phyloP scores from a whole-genome alignment of 371 early-diverging fungal species.

The Rhizomucor pusillus region DNA sequence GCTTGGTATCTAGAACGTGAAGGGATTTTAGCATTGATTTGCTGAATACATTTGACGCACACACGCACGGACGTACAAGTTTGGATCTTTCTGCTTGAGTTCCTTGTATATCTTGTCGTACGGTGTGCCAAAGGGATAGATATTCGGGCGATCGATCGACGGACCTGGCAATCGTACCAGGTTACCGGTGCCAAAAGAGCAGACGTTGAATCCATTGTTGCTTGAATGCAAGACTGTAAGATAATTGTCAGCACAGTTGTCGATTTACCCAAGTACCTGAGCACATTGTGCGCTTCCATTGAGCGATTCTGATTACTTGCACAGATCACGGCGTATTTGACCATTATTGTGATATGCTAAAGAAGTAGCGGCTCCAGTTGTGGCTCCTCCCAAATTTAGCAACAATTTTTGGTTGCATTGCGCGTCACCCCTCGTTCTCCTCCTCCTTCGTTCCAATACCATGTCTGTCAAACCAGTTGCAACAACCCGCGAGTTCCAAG shows the following conservation, averaged over 20 bases:
- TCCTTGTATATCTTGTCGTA: constrained; percentile 90
- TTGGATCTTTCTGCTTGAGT: constrained; percentile 68
- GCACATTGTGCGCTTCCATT: constrained; percentile 94
- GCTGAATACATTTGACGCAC: neutral
- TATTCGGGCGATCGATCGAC: constrained; percentile 82
- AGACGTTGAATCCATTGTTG: constrained; percentile 75
- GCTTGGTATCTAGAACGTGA: constrained; percentile 82
- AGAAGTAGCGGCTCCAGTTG: too few species aligned
- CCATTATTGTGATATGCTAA: too few species aligned
- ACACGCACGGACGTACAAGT: constrained; percentile 50
- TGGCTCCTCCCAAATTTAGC: too few species aligned
- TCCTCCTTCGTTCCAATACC: neutral
- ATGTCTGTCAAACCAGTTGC: constrained; percentile 1
- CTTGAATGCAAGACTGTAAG: constrained; percentile 27
- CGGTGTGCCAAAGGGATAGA: constrained; percentile 90
- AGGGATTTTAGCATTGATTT: neutral
- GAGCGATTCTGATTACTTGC: constrained; percentile 97
- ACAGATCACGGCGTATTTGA: constrained; percentile 89
- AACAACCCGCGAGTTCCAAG: constrained; percentile 25
- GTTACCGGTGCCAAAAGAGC: constrained; percentile 89
- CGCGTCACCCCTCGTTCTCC: neutral
- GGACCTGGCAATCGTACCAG: constrained; percentile 94
- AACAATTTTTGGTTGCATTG: too few species aligned
- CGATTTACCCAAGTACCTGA: too few species aligned
- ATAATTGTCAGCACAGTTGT: too few species aligned